phyloP scores from a whole-genome alignment of 768 basidiomycete genomes.

The Fomitopsis pulvina region DNA sequence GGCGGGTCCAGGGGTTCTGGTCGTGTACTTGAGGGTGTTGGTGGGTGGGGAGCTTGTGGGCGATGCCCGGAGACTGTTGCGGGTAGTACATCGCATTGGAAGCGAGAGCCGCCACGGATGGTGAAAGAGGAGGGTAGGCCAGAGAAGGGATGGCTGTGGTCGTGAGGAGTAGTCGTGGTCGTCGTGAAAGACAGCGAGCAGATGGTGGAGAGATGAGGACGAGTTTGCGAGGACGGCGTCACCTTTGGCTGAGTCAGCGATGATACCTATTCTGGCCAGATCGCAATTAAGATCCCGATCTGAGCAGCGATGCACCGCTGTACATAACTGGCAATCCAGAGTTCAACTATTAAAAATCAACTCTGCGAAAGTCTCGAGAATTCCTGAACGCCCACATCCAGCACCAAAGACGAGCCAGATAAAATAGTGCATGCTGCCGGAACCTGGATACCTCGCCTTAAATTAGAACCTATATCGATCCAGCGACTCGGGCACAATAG shows the following conservation, averaged over 20 bases:
- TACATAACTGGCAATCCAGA: too few species aligned
- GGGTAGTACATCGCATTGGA: conserved; percentile 72
- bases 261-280: too few species aligned
- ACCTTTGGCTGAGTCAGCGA: conserved; percentile 11
- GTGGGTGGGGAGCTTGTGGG: conserved; percentile 68
- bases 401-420: too few species aligned
- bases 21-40: conserved; percentile 41
- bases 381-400: too few species aligned
- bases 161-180: conserved; percentile 16
- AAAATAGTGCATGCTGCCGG: too few species aligned
- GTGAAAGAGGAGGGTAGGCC: not conserved
- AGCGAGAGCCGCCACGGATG: conserved; percentile 17
- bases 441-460: too few species aligned
- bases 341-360: too few species aligned
- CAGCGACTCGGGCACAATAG: too few species aligned
- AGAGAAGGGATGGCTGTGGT: not conserved
- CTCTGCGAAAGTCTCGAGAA: too few species aligned
- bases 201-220: conserved; percentile 1
- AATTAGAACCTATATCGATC: too few species aligned
- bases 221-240: conserved; percentile 19
- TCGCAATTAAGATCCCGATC: too few species aligned
- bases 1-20: conserved; percentile 64
- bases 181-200: conserved; percentile 21
- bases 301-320: too few species aligned
- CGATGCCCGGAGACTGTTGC: conserved; percentile 76